Base-by-base conservation (phyloP, 2,329 filamentous ascomycete species). In the Aspergillus phoenicis region DNA sequence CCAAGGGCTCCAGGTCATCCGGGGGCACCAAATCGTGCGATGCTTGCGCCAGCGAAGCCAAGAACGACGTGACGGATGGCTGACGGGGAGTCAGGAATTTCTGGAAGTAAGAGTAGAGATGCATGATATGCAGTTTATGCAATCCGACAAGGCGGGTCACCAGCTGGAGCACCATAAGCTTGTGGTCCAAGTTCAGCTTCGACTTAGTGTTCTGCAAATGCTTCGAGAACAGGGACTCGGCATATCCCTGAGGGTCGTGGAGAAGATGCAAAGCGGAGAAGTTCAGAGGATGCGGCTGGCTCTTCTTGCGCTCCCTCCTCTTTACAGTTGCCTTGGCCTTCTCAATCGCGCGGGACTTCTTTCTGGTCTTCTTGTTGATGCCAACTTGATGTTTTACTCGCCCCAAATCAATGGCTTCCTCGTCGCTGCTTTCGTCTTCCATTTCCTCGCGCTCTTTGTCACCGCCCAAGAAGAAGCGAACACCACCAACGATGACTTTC, bases 291-390 rank as follows among this genome's bases (percentile, higher is more conserved):
- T 96, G 91, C 3, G 93, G 91, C 65, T 91, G 87, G 66, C 87
- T 87, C 85, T 97, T 97, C 83, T 96, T 96, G 73, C 88, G 88
- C 74, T 97, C 91, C 72, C 89, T 87, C 72, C 84, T 88, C 80
- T 92, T 96, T 43, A 97, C 85, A 65, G 89, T 91, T n/a, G 88
- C 86, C 3, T 93, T 85, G 0, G 95, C 95, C 74, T 88, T 91
- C 59, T 91, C 90, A 56, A 97, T 85, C 33, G 87, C 85, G 69
- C 89, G 90, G 55, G 89, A 86, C 68, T 91, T 89, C 83, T 98
- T 98, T 75, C 90, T 94, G 15, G 88, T 90, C 83, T 98, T 99
- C 80, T 98, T 99, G 83, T 97, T 98, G 80, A 98, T 96, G 47
- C 88, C 90, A 28, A 88, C 85, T 76, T 95, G 90, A 76, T 97